Evolutionary conservation across 148 eudicot genomes (phyloP).

Genomic region (Silene latifolia): DNA sequence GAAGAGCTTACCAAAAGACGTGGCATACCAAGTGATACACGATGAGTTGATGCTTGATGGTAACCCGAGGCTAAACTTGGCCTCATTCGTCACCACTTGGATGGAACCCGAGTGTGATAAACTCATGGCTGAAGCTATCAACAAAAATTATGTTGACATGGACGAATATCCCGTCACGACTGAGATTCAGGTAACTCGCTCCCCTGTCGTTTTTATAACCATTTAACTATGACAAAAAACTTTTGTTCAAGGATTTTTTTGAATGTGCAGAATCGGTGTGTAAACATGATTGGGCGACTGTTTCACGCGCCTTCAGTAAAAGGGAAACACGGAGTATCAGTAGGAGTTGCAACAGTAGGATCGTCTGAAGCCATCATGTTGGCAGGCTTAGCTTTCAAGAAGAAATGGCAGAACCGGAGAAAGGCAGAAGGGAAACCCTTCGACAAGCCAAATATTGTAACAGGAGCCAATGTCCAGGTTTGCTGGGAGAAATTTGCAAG

Average conservation of each 20-base stretch:
- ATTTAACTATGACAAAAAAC: too few relatives aligned
- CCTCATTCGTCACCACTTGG: slow-evolving; percentile 56
- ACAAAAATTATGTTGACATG: slow-evolving; percentile 50
- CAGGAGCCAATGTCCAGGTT: slow-evolving; percentile 50
- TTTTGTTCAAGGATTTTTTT: background rate
- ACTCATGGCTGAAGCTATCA: slow-evolving; percentile 42
- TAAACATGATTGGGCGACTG: slow-evolving; percentile 39
- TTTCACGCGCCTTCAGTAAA: slow-evolving; percentile 40
- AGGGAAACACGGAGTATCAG: slow-evolving; percentile 24
- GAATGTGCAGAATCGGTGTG: slow-evolving; percentile 42
- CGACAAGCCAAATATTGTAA: slow-evolving; percentile 45
- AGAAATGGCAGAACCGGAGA: slow-evolving; percentile 46
- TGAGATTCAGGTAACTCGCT: slow-evolving; percentile 38
- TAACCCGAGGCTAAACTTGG: slow-evolving; percentile 42
- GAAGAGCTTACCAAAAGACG: slow-evolving; percentile 45
- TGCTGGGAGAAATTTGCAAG: slow-evolving; percentile 56
- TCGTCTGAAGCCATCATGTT: slow-evolving; percentile 48
- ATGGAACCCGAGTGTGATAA: slow-evolving; percentile 59
- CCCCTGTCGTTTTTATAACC: background rate
- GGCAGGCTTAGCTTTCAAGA: slow-evolving; percentile 48
- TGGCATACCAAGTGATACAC: slow-evolving; percentile 45
- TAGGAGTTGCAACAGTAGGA: slow-evolving; percentile 50
- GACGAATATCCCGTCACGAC: slow-evolving; percentile 54
- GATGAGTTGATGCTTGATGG: slow-evolving; percentile 59
- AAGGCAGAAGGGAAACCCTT: slow-evolving; percentile 39